Base-by-base conservation (phyloP, 352 stramenopile species). In the Phytophthora chlamydospora region DNA sequence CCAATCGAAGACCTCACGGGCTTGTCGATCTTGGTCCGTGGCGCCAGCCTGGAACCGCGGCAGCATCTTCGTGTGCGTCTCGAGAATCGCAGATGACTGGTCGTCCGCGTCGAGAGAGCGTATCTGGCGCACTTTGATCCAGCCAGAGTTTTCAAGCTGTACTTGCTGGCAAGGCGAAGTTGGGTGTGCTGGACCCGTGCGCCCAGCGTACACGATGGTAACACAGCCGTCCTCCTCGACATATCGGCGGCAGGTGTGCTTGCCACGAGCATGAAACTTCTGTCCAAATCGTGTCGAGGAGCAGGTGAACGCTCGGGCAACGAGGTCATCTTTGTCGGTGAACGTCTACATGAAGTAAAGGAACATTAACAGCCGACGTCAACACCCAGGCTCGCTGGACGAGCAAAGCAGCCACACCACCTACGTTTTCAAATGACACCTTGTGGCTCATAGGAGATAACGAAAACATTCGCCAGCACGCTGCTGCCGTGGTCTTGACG, bases 401-500 rank as follows among this genome's bases (percentile, higher is more conserved):
- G 24, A 38, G 12, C 40, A 33, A 11, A 35, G 29, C 19, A 45
- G 3, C 24, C 24, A 45, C 12, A 0, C 34, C 21, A 49, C 60
- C 7, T 64, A 68, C 53, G 7, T 63, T 32, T 2, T 43, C 31
- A 19, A 56, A 31, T 4, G 12, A 32, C 8, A 32, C 5, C 5
- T 48, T 11, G 45, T 68, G 13, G 2, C 33, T 31, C 31, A 31
- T 34, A 14, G 24, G 33, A 46, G 47, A 38, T 19, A 70, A 10
- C 21, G 62, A 63, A 40, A 60, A 70, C 54, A 66, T 61, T 16
- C 34, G 58, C 62, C 62, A 70, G 47, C 32, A 61, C 14, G 55
- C 62, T 14, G 55, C 36, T 17, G 36, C 62, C 11, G 62, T 46
- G 8, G 40, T 70, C 3, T 54, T 47, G 16, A 61, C 40, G 21